A percentile compares a stretch with the other conserved stretches of the same genome.
Evolutionary conservation across 371 early-diverging fungal species (phyloP).

Genomic region (Lichtheimia corymbifera): DNA sequence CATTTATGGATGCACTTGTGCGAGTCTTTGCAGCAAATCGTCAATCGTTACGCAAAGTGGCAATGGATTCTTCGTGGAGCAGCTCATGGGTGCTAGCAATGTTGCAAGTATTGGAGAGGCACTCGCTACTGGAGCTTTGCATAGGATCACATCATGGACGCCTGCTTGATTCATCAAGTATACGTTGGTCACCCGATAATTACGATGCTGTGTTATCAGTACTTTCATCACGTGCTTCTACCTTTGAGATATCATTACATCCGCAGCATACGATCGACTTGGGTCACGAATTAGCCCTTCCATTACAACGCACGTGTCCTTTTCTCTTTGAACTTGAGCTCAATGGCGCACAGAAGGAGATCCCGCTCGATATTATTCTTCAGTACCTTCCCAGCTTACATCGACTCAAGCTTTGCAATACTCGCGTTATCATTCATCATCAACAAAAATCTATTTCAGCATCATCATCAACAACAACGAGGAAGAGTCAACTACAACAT

Average conservation of each 20-base stretch:
- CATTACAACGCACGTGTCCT: not conserved
- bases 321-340: slow-evolving; percentile 2
- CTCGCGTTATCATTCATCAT: not conserved
- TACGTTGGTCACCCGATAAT: not conserved
- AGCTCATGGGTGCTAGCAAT: not conserved
- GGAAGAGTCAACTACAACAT: not conserved
- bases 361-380: not conserved
- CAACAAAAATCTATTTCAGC: not conserved
- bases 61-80: slow-evolving; percentile 3
- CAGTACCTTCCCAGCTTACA: slow-evolving; percentile 1
- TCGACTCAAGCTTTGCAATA: not conserved
- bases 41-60: not conserved
- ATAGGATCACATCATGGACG: slow-evolving; percentile 4
- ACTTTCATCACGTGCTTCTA: not conserved
- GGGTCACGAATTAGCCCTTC: not conserved
- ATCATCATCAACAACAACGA: not conserved
- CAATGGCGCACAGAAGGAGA: not conserved
- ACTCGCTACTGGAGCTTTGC: not conserved
- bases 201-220: not conserved
- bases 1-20: not conserved
- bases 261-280: not conserved
- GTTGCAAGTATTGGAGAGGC: not conserved
- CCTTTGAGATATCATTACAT: slow-evolving; percentile 1
- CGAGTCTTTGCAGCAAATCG: not conserved
- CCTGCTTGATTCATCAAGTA: not conserved